Evolutionary conservation across 192 early-diverging fungal species (phyloP).

Genomic region (Coemansia sp.): DNA sequence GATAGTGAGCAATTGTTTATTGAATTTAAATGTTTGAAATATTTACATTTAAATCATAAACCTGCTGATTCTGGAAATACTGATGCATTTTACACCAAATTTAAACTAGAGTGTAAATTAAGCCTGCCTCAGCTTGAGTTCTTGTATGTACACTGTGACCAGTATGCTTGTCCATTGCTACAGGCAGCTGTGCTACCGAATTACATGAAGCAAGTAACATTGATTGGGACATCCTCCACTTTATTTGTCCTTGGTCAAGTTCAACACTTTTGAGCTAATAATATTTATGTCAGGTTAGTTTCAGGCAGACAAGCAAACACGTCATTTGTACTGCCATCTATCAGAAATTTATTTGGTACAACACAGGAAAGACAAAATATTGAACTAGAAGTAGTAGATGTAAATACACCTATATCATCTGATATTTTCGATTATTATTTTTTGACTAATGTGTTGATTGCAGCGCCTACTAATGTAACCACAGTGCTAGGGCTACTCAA

Average conservation of each 20-base stretch:
- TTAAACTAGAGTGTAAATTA: neutral
- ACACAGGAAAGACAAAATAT: neutral
- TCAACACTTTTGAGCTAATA: neutral
- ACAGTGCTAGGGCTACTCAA: neutral
- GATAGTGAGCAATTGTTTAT: neutral
- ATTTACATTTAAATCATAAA: neutral
- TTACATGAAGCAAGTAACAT: neutral
- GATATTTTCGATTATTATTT: neutral
- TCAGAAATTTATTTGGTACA: neutral
- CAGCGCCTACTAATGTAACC: neutral
- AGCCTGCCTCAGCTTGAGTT: neutral
- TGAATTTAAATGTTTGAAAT: neutral
- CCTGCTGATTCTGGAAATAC: neutral
- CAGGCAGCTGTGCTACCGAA: neutral
- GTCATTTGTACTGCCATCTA: neutral
- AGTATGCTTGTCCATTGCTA: neutral
- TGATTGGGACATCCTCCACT: neutral
- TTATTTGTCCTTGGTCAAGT: neutral
- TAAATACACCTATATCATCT: neutral
- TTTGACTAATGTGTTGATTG: neutral
- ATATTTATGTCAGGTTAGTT: neutral
- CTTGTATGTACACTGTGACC: neutral
- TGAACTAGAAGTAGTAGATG: neutral
- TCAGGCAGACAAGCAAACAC: neutral
- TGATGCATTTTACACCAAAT: neutral